A percentile compares a stretch with the other conserved stretches of the same genome.
Conservation (phyloP, 2,329 filamentous ascomycete species). For the Alternaria sp. region DNA sequence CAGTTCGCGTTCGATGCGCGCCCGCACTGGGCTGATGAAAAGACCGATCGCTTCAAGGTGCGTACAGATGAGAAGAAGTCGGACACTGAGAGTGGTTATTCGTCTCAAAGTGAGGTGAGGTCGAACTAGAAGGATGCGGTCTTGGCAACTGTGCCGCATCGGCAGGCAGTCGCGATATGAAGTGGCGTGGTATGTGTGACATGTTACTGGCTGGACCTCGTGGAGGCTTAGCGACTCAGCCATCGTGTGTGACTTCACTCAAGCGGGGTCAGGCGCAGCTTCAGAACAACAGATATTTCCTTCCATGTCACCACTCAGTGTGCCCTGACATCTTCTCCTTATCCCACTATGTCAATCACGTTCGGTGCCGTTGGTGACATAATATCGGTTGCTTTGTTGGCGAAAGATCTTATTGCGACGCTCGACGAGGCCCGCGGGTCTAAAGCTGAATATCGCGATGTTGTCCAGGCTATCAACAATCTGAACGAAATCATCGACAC, state of each 20-base stretch:
- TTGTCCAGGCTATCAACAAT: no score
- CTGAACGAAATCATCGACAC: no score
- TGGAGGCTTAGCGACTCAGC: background rate
- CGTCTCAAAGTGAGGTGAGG: background rate
- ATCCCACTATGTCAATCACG: no score
- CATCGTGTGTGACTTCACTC: background rate
- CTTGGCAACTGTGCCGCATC: background rate
- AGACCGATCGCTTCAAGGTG: conserved; percentile 27
- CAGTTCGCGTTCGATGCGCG: conserved; percentile 38
- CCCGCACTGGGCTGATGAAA: conserved; percentile 44
- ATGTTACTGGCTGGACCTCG: background rate
- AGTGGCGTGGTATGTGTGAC: background rate
- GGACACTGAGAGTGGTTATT: conserved; percentile 9
- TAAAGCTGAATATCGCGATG: no score
- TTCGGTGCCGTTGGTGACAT: conserved; percentile 24
- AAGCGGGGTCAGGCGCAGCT: background rate
- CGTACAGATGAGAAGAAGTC: conserved; percentile 15
- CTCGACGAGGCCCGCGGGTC: conserved; percentile 39
- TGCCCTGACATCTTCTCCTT: no score
- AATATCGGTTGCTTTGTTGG: conserved; percentile 31
- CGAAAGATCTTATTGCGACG: conserved; percentile 36
- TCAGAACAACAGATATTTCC: no score
- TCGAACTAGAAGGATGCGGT: background rate
- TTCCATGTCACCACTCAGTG: no score
- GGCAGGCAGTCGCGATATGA: background rate